phyloP scores from a whole-genome alignment of 495 filamentous ascomycete genomes.

The Aspergillus kassunensis region DNA sequence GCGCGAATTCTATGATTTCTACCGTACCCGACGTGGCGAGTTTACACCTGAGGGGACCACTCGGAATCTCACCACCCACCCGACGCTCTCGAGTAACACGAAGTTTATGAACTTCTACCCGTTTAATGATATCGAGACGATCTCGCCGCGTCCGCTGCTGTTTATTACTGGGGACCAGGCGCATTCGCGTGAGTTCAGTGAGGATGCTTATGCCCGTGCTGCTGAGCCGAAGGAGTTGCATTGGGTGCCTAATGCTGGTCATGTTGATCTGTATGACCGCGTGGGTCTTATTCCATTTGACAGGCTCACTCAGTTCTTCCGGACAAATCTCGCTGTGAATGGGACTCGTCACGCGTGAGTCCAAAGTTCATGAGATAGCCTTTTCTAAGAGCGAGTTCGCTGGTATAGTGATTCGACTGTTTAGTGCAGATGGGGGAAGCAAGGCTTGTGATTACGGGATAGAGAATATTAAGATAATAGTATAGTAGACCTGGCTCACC shows the following conservation, averaged over 20 bases:
- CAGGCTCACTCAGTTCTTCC: conserved; percentile 23
- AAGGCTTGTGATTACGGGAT: no score
- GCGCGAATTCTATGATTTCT: conserved; percentile 27
- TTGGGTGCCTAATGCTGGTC: conserved; percentile 22
- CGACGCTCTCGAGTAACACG: conserved; percentile 17
- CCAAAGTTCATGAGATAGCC: no score
- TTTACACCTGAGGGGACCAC: conserved; percentile 17
- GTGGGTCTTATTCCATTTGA: conserved; percentile 24
- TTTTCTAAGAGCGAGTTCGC: no score
- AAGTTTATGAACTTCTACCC: conserved; percentile 29
- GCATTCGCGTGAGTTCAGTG: conserved; percentile 25
- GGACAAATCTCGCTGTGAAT: conserved; percentile 14
- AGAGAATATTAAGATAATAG: no score
- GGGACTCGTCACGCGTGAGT: no score
- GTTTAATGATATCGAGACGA: conserved; percentile 22
- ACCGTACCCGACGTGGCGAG: conserved; percentile 23
- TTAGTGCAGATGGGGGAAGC: no score
- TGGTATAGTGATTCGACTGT: no score
- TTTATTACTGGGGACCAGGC: conserved; percentile 27
- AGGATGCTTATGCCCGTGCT: conserved; percentile 25
- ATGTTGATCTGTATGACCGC: conserved; percentile 28
- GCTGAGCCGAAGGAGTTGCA: conserved; percentile 26
- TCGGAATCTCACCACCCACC: conserved; percentile 19
- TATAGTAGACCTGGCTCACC: no score
- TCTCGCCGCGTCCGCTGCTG: conserved; percentile 27